A percentile compares a stretch with the other conserved stretches of the same genome.
These are phyloP conservation scores for Isatis tinctoria DNA, from an alignment of 345 rosid genomes.

Conservation along the genomic window DNA sequence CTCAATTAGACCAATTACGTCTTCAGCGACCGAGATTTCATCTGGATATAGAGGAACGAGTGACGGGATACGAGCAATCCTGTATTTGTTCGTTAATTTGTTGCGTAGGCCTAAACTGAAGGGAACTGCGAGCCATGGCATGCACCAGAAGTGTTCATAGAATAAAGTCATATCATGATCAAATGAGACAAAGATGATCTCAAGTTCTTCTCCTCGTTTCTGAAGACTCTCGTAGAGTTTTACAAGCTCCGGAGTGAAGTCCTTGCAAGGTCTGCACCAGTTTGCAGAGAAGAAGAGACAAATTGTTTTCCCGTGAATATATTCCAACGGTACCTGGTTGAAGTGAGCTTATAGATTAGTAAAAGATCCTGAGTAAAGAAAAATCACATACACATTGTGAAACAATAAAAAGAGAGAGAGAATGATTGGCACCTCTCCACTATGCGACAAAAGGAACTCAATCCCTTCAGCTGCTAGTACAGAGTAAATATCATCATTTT, in stretches of 20 bases:
- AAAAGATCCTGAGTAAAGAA: background rate
- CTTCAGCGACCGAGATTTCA: constrained; percentile 44
- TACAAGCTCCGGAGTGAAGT: constrained; percentile 58
- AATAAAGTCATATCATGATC: constrained; percentile 60
- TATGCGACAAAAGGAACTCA: constrained; percentile 52
- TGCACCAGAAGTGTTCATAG: constrained; percentile 56
- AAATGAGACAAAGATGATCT: constrained; percentile 69
- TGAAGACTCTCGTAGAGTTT: constrained; percentile 46
- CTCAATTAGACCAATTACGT: constrained; percentile 54
- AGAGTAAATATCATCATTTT: constrained; percentile 32
- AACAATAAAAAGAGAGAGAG: background rate
- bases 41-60: constrained; percentile 47
- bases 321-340: constrained; percentile 56
- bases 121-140: constrained; percentile 84
- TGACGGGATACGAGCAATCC: constrained; percentile 55
- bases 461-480: constrained; percentile 52
- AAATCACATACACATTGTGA: background rate
- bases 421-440: constrained; percentile 39
- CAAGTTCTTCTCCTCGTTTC: constrained; percentile 43
- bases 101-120: constrained; percentile 43
- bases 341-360: background rate
- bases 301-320: constrained; percentile 42
- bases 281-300: constrained; percentile 80
- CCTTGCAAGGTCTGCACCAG: constrained; percentile 83
- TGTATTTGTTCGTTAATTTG: constrained; percentile 39